Conservation (phyloP, 2,329 filamentous ascomycete species). For the Botrytis squamosa region DNA sequence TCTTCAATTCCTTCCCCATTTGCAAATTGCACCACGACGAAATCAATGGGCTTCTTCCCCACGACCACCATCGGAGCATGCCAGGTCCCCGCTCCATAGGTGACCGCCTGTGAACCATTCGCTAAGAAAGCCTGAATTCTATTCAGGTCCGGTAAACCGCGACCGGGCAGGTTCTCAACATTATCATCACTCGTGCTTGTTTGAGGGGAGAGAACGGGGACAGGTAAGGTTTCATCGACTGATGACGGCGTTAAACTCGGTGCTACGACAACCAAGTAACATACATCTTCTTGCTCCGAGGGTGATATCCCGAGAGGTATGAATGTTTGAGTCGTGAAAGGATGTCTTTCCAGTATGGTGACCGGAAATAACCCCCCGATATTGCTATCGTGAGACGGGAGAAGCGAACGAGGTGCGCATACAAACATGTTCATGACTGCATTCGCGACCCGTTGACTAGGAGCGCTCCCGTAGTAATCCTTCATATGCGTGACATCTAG, state of each 20-base stretch:
- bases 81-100: slow-evolving; percentile 87
- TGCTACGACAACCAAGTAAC: slow-evolving; percentile 86
- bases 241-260: slow-evolving; percentile 61
- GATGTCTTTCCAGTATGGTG: slow-evolving; percentile 80
- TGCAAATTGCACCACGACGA: slow-evolving; percentile 84
- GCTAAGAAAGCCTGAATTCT: slow-evolving; percentile 77
- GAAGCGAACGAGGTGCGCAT: slow-evolving; percentile 65
- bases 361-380: slow-evolving; percentile 57
- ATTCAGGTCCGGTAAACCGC: slow-evolving; percentile 65
- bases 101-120: slow-evolving; percentile 76
- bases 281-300: slow-evolving; percentile 45
- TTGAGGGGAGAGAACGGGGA: slow-evolving; percentile 40
- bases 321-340: slow-evolving; percentile 93
- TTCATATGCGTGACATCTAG: slow-evolving; percentile 71
- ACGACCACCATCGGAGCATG: slow-evolving; percentile 95
- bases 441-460: slow-evolving; percentile 54
- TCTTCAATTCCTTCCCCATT: slow-evolving; percentile 83
- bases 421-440: slow-evolving; percentile 87
- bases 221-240: slow-evolving; percentile 43
- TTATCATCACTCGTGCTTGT: slow-evolving; percentile 9
- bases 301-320: slow-evolving; percentile 64
- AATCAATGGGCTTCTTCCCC: slow-evolving; percentile 70
- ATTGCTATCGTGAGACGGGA: slow-evolving; percentile 35
- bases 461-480: slow-evolving; percentile 67
- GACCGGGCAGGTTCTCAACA: slow-evolving; percentile 28